Evolutionary conservation across 768 basidiomycete genomes (phyloP), one percentile per base, ranked within the genome.

Genomic region (Mycena haematopus): DNA sequence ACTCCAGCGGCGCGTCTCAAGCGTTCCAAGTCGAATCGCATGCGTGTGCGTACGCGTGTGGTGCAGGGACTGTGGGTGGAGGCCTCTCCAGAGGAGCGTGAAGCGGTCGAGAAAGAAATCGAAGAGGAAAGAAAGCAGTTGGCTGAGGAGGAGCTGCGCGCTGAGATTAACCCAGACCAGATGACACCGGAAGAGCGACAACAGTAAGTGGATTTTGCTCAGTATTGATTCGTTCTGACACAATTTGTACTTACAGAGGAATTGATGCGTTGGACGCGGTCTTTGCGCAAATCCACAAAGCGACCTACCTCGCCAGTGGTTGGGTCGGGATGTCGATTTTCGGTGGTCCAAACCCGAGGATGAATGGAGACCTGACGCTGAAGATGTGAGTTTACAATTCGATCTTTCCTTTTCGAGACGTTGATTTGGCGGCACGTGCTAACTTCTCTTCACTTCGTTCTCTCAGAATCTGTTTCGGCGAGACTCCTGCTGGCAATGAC

Each of bases 371-470:
- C 1, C n/a, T 58, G 35, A 58, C 24, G 4, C 17, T 35, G n/a
- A 56, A 56, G 24, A 27, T 56, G 56, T 56, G 22, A 56, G 56
- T n/a, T n/a, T n/a, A n/a, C n/a, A n/a, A n/a, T n/a, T n/a, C n/a
- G n/a, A n/a, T n/a, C n/a, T 6, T 47, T 17, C 2, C 25, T 5
- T 13, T 46, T 47, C 4, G 46, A 6, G 25, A 11, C 27, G 25
- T 42, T 42, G 40, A 42, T n/a, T 19, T 42, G 29, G 7, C 17
- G n/a, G 40, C 40, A 42, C 40, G n/a, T 42, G 40, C 36, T 42
- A 6, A 42, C n/a, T 38, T 38, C 36, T 38, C 14, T 38, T 46
- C 1, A 13, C 21, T 46, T 21, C 45, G 3, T 47, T n/a, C 27
- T 47, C 3, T 3, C 15, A 47, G 46, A 6, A 15, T 27, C 15